Base-by-base conservation (phyloP, 345 rosid species). In the Raphanus raphanistrum region DNA sequence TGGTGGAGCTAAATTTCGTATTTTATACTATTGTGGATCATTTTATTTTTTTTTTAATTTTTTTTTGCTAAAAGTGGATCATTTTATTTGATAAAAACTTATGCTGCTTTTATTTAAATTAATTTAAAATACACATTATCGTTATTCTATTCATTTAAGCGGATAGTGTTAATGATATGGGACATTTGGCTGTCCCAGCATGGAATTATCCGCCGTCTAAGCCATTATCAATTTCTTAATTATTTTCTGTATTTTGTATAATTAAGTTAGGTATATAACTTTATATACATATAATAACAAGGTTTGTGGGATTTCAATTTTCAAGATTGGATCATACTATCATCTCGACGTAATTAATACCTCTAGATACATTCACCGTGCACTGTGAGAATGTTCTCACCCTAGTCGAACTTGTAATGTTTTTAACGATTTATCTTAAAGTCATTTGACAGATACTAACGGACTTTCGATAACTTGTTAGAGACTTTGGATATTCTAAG, bases 1-100 rank as follows among this genome's bases (percentile, higher is more conserved):
- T 32, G 76, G 81, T 71, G 76, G 81, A 78, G 76, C 76, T 65
- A 66, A 77, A 43, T 33, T 65, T 13, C 6, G 62, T 65, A 65
- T 70, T 63, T 61, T 21, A 63, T 36, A 63, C 33, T 76, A 70
- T 57, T 29, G 58, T 38, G 45, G 27, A 55, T 77, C 52, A 10
- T 55, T 55, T 62, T 36, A 57, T 25, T 65, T 3, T n/a, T n/a
- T n/a, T n/a, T n/a, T n/a, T n/a, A n/a, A n/a, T n/a, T n/a, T n/a
- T n/a, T n/a, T n/a, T n/a, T n/a, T n/a, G n/a, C n/a, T n/a, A n/a
- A n/a, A n/a, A 29, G 58, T 38, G 45, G 27, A 55, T 77, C 52
- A 10, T 55, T 55, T 62, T 36, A 57, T 25, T 65, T 3, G 61
- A 71, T 55, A 50, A 25, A 57, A 50, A 6, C 13, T 69, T 68